A percentile compares a stretch with the other conserved stretches of the same genome.
These are phyloP conservation scores for Trametes versicolor DNA, from an alignment of 1,284 basidiomycete species.

Conservation along the genomic window DNA sequence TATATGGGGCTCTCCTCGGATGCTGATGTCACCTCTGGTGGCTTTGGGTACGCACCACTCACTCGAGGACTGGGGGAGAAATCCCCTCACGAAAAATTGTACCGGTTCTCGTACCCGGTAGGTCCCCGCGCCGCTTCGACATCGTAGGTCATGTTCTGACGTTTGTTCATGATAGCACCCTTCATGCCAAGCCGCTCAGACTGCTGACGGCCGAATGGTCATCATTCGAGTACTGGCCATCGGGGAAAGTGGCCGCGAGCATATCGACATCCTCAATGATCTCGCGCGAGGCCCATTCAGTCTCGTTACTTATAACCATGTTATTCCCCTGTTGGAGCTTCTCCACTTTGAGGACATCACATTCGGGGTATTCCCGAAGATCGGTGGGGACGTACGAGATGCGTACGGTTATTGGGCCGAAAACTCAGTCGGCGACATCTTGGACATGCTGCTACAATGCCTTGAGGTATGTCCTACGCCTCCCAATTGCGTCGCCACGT, in stretches of 20 bases:
- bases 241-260: conserved; percentile 1
- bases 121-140: background rate
- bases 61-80: background rate
- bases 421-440: conserved; percentile 44
- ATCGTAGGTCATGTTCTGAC: background rate
- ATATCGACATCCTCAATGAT: conserved; percentile 11
- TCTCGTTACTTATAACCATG: conserved; percentile 19
- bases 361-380: conserved; percentile 44
- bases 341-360: conserved; percentile 42
- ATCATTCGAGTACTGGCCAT: background rate
- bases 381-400: conserved; percentile 26
- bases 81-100: background rate
- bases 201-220: background rate
- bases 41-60: background rate
- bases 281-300: conserved; percentile 4
- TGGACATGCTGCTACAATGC: conserved; percentile 45
- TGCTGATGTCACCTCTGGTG: background rate
- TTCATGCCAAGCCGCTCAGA: background rate
- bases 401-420: conserved; percentile 35
- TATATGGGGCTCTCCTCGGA: background rate
- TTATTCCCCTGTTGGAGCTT: conserved; percentile 37
- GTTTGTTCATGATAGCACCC: background rate
- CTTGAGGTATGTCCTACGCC: conserved; percentile 33
- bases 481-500: too few species aligned
- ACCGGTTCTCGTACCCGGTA: background rate